phyloP scores from a whole-genome alignment of 2,329 filamentous ascomycete species.

The Juglanconis oblonga region DNA sequence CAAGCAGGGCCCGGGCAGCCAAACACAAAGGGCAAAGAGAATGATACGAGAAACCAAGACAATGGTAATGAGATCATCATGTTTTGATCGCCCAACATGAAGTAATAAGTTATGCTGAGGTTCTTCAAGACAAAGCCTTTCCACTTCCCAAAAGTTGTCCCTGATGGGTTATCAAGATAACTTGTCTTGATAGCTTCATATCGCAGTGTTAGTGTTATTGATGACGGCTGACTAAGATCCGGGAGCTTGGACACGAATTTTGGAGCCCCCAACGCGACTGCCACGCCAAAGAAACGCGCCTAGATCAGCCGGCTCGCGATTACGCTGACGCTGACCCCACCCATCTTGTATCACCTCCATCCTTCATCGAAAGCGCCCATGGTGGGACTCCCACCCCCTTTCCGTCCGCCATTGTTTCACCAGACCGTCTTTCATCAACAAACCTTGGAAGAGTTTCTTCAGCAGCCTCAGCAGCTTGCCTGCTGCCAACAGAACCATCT shows the following conservation, averaged over 20 bases:
- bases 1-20: no score
- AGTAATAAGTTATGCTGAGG: no score
- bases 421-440: constrained; percentile 8
- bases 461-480: neutral
- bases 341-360: constrained; percentile 3
- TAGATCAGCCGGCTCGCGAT: constrained; percentile 10
- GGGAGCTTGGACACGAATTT: neutral
- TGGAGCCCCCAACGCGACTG: constrained; percentile 9
- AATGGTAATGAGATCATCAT: no score
- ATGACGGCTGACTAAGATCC: neutral
- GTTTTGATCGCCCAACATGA: no score
- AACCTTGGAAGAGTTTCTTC: neutral
- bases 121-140: no score
- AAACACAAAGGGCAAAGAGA: no score
- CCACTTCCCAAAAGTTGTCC: no score
- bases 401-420: neutral
- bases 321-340: constrained; percentile 4
- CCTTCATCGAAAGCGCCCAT: neutral
- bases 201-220: no score
- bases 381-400: constrained; percentile 10
- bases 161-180: no score
- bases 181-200: no score
- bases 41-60: no score
- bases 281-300: constrained; percentile 14
- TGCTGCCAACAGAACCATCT: constrained; percentile 12